phyloP scores from a whole-genome alignment of 2,329 filamentous ascomycete genomes.

The Orbilia oligospora region DNA sequence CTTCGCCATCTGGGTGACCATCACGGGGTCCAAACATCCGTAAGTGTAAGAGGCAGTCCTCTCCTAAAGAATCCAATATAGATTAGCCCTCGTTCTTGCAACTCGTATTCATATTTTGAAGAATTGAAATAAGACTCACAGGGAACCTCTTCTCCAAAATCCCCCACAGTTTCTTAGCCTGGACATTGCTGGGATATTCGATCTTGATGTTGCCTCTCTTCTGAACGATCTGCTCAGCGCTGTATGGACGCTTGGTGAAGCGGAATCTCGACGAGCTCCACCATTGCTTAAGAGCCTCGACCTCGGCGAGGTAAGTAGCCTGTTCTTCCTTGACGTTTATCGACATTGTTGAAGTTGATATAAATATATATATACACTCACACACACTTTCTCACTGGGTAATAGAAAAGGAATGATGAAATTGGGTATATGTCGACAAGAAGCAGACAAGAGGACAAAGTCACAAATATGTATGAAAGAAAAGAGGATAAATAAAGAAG shows the following conservation, averaged over 20 bases:
- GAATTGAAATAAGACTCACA: slow-evolving; percentile 70
- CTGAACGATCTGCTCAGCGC: slow-evolving; percentile 94
- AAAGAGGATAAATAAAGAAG: slow-evolving; percentile 28
- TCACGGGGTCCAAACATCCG: slow-evolving; percentile 96
- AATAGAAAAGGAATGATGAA: background rate
- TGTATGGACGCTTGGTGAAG: slow-evolving; percentile 91
- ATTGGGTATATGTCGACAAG: background rate
- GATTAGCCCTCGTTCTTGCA: background rate
- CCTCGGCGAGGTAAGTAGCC: slow-evolving; percentile 79
- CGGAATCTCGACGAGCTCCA: slow-evolving; percentile 94
- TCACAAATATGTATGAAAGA: slow-evolving; percentile 23
- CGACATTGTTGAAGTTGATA: slow-evolving; percentile 44
- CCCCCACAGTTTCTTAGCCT: slow-evolving; percentile 94
- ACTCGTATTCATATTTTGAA: background rate
- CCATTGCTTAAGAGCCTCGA: slow-evolving; percentile 91
- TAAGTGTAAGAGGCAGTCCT: slow-evolving; percentile 83
- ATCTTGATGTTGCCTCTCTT: slow-evolving; percentile 94
- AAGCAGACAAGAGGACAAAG: background rate
- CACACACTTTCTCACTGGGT: background rate
- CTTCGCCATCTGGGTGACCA: slow-evolving; percentile 99
- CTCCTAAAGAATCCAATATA: slow-evolving; percentile 65
- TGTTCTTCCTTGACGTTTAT: slow-evolving; percentile 62
- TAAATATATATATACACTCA: slow-evolving; percentile 4
- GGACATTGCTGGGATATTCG: slow-evolving; percentile 88
- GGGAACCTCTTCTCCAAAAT: slow-evolving; percentile 89